Conservation (phyloP, 305 asterid genomes). For the Lippia alba region DNA sequence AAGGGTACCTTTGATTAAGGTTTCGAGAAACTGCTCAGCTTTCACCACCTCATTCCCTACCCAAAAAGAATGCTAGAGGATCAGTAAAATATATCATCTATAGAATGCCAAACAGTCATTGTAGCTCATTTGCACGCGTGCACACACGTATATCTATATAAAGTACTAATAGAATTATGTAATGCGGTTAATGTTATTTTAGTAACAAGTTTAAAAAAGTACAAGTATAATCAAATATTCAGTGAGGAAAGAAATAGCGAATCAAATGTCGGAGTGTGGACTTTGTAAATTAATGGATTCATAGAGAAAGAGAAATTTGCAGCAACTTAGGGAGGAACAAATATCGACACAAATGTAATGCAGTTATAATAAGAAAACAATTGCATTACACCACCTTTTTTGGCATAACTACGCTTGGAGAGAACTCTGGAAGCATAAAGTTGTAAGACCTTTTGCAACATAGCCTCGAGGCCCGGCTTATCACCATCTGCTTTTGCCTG, state of each 20-base stretch:
- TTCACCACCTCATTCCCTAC: slow-evolving; percentile 77
- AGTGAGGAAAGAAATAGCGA: slow-evolving; percentile 8
- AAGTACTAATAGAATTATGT: neutral
- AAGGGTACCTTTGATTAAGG: slow-evolving; percentile 74
- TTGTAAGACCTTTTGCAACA: slow-evolving; percentile 92
- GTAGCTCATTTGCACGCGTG: neutral
- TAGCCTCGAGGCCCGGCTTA: slow-evolving; percentile 97
- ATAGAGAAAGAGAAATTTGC: neutral
- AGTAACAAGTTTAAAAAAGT: neutral
- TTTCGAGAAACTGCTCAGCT: slow-evolving; percentile 84
- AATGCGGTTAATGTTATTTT: neutral
- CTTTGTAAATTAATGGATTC: neutral
- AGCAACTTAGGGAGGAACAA: slow-evolving; percentile 21
- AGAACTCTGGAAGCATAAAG: slow-evolving; percentile 87
- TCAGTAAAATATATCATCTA: slow-evolving; percentile 21
- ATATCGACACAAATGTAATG: slow-evolving; percentile 1
- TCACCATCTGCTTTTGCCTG: slow-evolving; percentile 94
- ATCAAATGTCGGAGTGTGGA: slow-evolving; percentile 1
- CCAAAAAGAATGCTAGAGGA: slow-evolving; percentile 39
- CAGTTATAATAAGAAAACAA: neutral
- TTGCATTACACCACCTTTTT: slow-evolving; percentile 56
- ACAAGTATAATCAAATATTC: neutral
- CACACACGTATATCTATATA: neutral
- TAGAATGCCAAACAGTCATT: neutral
- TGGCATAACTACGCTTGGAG: slow-evolving; percentile 90